Evolutionary conservation across 371 early-diverging fungal species (phyloP).

Genomic region (Zancudomyces culisetae): DNA sequence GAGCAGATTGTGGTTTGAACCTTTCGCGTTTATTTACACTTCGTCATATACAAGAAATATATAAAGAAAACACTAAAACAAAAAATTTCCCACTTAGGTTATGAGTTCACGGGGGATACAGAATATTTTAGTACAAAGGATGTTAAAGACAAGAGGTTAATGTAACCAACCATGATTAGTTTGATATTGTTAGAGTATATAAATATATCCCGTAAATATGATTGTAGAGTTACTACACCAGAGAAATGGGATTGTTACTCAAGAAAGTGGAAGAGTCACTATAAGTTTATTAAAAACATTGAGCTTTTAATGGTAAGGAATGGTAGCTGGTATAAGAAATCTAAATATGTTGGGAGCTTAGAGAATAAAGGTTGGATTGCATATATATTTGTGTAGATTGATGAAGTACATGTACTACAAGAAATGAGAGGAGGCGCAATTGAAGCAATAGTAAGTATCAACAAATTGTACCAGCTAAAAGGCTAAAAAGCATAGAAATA

Average conservation of each 20-base stretch:
- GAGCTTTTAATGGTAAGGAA: background rate
- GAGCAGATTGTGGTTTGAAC: too few species aligned
- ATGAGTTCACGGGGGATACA: background rate
- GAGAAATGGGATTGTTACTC: constrained; percentile 99
- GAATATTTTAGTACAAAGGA: background rate
- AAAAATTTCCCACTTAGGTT: background rate
- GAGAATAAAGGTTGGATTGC: too few species aligned
- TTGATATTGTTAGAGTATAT: background rate
- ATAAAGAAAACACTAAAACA: too few species aligned
- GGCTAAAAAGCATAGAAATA: too few species aligned
- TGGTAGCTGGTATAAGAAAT: too few species aligned
- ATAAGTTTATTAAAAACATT: background rate
- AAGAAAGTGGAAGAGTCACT: constrained; percentile 49
- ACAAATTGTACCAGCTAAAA: too few species aligned
- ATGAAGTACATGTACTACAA: constrained; percentile 2
- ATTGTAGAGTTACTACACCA: constrained; percentile 75
- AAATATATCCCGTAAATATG: too few species aligned
- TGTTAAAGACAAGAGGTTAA: constrained; percentile 1
- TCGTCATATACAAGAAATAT: too few species aligned
- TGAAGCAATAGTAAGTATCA: constrained; percentile 1
- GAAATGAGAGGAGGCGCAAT: constrained; percentile 1
- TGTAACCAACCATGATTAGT: background rate
- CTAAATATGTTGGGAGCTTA: too few species aligned
- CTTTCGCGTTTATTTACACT: too few species aligned
- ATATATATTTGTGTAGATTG: too few species aligned